These are phyloP conservation scores for Arxiozyma heterogenica DNA, from an alignment of 1,139 yeast genomes.

Conservation along the genomic window DNA sequence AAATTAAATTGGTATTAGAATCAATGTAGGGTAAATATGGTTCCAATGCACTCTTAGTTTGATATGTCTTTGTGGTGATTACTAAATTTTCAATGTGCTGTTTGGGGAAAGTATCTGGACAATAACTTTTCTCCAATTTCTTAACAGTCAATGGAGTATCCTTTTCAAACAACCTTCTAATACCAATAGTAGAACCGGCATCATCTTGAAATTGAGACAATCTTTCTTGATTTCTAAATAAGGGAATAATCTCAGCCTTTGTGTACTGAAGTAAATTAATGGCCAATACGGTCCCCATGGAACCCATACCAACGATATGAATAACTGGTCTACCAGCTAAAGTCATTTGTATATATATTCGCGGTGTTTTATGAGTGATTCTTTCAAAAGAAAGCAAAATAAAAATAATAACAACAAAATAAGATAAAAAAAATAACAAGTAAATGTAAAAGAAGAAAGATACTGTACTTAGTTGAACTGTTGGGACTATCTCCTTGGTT, in stretches of 20 bases:
- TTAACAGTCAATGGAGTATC: constrained; percentile 14
- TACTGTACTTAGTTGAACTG: too few relatives aligned
- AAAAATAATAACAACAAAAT: too few relatives aligned
- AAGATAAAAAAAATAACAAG: too few relatives aligned
- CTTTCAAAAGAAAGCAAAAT: too few relatives aligned
- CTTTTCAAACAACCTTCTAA: constrained; percentile 26
- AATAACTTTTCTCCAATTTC: constrained; percentile 20
- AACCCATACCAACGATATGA: constrained; percentile 28
- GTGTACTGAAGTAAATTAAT: constrained; percentile 21
- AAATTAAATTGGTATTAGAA: constrained; percentile 47
- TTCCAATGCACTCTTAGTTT: constrained; percentile 41
- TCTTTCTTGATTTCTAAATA: constrained; percentile 24
- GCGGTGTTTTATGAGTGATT: too few relatives aligned
- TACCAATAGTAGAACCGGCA: constrained; percentile 23
- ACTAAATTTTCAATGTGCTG: constrained; percentile 45
- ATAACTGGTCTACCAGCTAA: constrained; percentile 12
- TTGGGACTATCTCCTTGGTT: too few relatives aligned
- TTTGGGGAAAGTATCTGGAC: constrained; percentile 22
- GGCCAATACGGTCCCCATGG: constrained; percentile 29
- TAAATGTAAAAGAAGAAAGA: too few relatives aligned
- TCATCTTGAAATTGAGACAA: constrained; percentile 24
- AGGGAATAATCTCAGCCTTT: constrained; percentile 21
- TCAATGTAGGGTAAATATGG: constrained; percentile 42
- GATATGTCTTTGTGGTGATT: constrained; percentile 60
- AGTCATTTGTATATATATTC: background rate